Conservation (phyloP, 106 monocot species). For the Acorus gramineus region DNA sequence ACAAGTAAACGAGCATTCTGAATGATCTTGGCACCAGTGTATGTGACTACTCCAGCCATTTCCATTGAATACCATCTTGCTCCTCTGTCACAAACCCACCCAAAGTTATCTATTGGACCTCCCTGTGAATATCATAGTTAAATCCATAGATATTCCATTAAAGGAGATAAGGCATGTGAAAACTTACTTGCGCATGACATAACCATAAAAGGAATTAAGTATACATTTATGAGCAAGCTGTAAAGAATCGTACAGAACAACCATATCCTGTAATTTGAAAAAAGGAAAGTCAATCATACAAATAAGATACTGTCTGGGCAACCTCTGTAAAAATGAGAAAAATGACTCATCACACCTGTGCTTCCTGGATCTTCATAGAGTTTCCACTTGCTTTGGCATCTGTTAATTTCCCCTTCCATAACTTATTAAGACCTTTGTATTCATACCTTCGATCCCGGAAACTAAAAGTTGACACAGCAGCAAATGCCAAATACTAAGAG, state of each 20-base stretch:
- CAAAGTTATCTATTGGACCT: too few species aligned
- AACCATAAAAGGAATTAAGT: slow-evolving; percentile 98
- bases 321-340: neutral
- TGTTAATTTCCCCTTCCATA: slow-evolving; percentile 83
- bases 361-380: slow-evolving; percentile 90
- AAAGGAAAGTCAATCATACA: neutral
- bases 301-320: neutral
- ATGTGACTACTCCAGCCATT: slow-evolving; percentile 99
- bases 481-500: too few species aligned
- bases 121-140: too few species aligned
- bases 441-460: slow-evolving; percentile 97
- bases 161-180: neutral
- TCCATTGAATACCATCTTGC: slow-evolving; percentile 99
- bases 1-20: slow-evolving; percentile 94
- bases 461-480: slow-evolving; percentile 26
- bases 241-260: slow-evolving; percentile 94
- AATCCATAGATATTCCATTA: neutral
- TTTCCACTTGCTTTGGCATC: slow-evolving; percentile 90
- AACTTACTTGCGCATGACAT: slow-evolving; percentile 99
- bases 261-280: slow-evolving; percentile 75
- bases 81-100: slow-evolving; percentile 38
- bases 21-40: slow-evolving; percentile 97
- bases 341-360: slow-evolving; percentile 39
- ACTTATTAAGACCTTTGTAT: slow-evolving; percentile 94
- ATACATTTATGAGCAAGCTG: slow-evolving; percentile 99